Evolutionary conservation across 192 early-diverging fungal genomes (phyloP), one percentile per base, ranked within the genome.

Genomic region (Coemansia sp.): DNA sequence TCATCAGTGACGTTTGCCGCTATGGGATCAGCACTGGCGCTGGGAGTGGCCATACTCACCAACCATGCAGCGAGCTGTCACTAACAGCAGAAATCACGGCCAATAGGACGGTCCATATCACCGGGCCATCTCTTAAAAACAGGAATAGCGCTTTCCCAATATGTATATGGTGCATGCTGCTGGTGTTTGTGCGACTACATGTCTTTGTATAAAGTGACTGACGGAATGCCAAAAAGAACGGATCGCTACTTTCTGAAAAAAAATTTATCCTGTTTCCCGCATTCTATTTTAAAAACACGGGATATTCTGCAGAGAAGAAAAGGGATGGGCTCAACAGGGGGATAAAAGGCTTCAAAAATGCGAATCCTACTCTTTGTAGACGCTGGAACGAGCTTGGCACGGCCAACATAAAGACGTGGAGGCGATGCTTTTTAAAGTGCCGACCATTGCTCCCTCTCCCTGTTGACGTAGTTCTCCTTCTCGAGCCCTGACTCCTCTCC

Each of bases 1-100:
- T 31, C 65, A 26, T 56, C 72, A 0, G 21, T 50, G 5, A 60
- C 72, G 2, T 38, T 74, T 65, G 65, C 69, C 2, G 23, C 63
- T 35, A 66, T 63, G 13, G 62, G 39, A 11, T 40, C 66, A 20
- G 50, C 43, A 3, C 28, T 58, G 14, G 56, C 33, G 5, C 2
- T 58, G 18, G 56, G 9, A 35, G 4, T 23, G 2, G 35, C 56
- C 56, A 37, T 58, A 20, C 5, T 36, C 18, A n/a, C n/a, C n/a
- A n/a, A n/a, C n/a, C n/a, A n/a, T n/a, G n/a, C n/a, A n/a, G n/a
- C n/a, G n/a, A n/a, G n/a, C n/a, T n/a, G n/a, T n/a, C n/a, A 16
- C 13, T 34, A 20, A 3, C 9, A 10, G n/a, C 18, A 21, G 20
- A 58, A 46, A 48, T 13, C 28, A 63, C 31, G 48, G 48, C 26